Percentiles rank a stretch among this genome's conserved stretches.
Evolutionary conservation across 2,329 filamentous ascomycete genomes (phyloP).

Genomic region (Ilyonectria destructans): DNA sequence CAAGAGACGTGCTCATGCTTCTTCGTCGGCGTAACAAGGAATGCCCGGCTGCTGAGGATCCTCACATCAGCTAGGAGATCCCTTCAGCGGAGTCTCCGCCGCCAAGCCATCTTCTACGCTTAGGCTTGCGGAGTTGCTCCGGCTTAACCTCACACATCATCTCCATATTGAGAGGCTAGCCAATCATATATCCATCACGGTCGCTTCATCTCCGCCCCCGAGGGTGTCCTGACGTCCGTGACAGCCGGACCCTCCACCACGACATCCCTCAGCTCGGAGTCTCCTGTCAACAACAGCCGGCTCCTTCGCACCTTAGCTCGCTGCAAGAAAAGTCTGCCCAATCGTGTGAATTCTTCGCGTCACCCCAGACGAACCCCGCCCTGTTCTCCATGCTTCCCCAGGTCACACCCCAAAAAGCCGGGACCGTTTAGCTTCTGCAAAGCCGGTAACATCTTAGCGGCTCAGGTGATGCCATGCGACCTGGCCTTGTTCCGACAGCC

Average conservation of each 20-base stretch:
- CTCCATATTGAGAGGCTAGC: not conserved
- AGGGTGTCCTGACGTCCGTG: too few relatives aligned
- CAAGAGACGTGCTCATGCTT: not conserved
- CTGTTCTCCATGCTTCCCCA: constrained; percentile 24
- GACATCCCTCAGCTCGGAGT: constrained; percentile 5
- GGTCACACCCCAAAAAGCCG: constrained; percentile 3
- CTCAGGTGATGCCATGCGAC: constrained; percentile 14
- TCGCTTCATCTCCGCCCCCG: not conserved
- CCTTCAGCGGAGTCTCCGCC: not conserved
- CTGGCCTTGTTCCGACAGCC: not conserved
- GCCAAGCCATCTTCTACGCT: not conserved
- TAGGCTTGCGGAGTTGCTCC: not conserved
- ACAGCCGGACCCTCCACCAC: constrained; percentile 30
- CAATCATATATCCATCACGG: not conserved
- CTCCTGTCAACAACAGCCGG: constrained; percentile 23
- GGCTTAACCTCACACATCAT: too few relatives aligned
- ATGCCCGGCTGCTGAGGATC: not conserved
- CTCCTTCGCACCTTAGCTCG: not conserved
- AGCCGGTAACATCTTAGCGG: not conserved
- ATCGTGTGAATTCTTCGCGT: constrained; percentile 12
- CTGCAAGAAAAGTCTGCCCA: constrained; percentile 14
- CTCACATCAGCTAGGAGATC: not conserved
- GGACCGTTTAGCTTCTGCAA: not conserved
- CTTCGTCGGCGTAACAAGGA: not conserved
- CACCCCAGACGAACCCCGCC: constrained; percentile 22